Base-by-base conservation (phyloP, 2,329 filamentous ascomycete species). In the Colletotrichum agaves region DNA sequence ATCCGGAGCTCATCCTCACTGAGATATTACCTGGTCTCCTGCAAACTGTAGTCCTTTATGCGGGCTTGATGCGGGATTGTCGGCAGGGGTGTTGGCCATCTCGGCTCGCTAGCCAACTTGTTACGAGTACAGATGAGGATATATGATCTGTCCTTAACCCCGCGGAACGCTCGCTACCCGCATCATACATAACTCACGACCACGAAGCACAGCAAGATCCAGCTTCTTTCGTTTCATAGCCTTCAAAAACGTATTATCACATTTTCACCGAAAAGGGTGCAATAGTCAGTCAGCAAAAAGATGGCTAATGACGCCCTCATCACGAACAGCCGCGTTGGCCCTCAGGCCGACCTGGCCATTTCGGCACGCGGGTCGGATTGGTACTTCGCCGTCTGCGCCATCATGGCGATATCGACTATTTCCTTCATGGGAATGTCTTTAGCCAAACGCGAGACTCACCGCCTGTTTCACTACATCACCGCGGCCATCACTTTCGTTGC, bases 381-480 rank as follows among this genome's bases (percentile, higher is more conserved):
- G 80, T 89, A 90, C 73, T 91, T 85, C 78, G 79, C 89, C 7
- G 84, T 90, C 15, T 87, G 82, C 69, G 84, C 87, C 1, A 75
- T 88, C 52, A 91, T 91, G 87, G 83, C 80, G 2, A 67, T 83
- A 3, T 76, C 84, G 0, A 87, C 86, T 1, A 75, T 91, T 17
- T 71, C 72, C 56, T 87, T 90, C 73, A 76, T 89, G 33, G 85
- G 76, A 3, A 76, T 87, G 13, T 82, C 83, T 2, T 79, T 84
- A 63, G 82, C 77, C n/a, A 88, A 87, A 74, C 84, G 84, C 4
- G 83, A 86, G 50, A 76, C 78, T 13, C 81, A 89, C 58, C 86
- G 88, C 21, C 75, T 90, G 53, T 90, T 90, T 78, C 87, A 90
- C 78, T 90, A 90, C 80, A 86, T 90, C 73, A 88, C 87, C 1